phyloP scores from a whole-genome alignment of 176 grass and related monocot genomes.

The Typha latifolia region DNA sequence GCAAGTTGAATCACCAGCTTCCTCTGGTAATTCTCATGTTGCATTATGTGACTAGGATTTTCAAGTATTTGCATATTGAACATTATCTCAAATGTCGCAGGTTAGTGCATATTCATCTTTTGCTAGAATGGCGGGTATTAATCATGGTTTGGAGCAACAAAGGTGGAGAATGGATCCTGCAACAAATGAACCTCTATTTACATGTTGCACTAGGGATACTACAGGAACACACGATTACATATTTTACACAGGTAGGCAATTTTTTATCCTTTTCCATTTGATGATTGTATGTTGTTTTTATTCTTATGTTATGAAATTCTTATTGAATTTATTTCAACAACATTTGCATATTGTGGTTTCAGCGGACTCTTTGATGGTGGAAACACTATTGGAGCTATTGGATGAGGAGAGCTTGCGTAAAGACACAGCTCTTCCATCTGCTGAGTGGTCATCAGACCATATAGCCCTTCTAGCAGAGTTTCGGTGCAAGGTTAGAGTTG shows the following conservation, averaged over 20 bases:
- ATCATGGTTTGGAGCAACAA: constrained; percentile 64
- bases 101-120: constrained; percentile 98
- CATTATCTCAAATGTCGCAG: constrained; percentile 25
- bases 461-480: constrained; percentile 95
- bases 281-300: constrained; percentile 12
- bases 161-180: constrained; percentile 80
- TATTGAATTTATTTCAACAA: not conserved
- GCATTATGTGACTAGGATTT: constrained; percentile 5
- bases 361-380: constrained; percentile 92
- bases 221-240: constrained; percentile 89
- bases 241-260: constrained; percentile 83
- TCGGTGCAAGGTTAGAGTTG: constrained; percentile 82
- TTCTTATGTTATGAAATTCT: not conserved
- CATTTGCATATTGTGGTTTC: constrained; percentile 21
- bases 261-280: constrained; percentile 5
- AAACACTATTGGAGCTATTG: constrained; percentile 88
- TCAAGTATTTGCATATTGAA: not conserved
- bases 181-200: constrained; percentile 98
- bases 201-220: constrained; percentile 94
- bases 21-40: constrained; percentile 64
- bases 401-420: constrained; percentile 98
- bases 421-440: constrained; percentile 89
- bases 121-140: constrained; percentile 51
- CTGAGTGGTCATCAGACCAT: constrained; percentile 98
- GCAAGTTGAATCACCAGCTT: constrained; percentile 94